phyloP scores from a whole-genome alignment of 2,329 filamentous ascomycete species.

The Neofusicoccum umdonicola region DNA sequence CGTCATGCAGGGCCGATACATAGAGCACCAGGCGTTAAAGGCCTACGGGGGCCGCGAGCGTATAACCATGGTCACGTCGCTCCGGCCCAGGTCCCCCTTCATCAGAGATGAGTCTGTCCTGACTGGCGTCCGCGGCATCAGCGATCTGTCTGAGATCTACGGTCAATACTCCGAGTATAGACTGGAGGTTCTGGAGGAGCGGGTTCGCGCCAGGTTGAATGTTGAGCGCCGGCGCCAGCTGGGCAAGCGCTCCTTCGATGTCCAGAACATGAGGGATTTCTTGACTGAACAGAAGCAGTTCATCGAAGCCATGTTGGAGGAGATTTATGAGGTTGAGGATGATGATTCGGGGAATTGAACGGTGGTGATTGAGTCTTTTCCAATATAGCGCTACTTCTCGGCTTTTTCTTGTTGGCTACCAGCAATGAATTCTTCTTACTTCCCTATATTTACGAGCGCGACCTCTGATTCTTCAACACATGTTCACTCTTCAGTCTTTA shows the following conservation, averaged over 20 bases:
- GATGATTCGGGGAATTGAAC: too few relatives aligned
- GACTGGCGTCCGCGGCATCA: conserved; percentile 37
- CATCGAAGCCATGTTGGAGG: conserved; percentile 25
- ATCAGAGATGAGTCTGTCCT: conserved; percentile 42
- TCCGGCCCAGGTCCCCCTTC: conserved; percentile 41
- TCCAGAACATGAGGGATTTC: conserved; percentile 30
- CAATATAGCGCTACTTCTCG: too few relatives aligned
- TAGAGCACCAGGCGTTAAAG: conserved; percentile 44
- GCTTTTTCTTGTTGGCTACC: too few relatives aligned
- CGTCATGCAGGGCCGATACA: conserved; percentile 48
- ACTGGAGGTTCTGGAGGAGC: conserved; percentile 38
- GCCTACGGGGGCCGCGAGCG: conserved; percentile 45
- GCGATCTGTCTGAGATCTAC: conserved; percentile 39
- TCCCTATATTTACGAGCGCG: too few relatives aligned
- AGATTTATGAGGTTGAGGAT: background rate
- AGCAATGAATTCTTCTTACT: too few relatives aligned
- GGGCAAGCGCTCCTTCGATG: conserved; percentile 19
- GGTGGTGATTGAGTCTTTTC: background rate
- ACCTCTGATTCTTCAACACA: too few relatives aligned
- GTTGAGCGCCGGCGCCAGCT: conserved; percentile 7
- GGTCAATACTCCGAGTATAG: conserved; percentile 40
- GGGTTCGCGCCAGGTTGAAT: conserved; percentile 35
- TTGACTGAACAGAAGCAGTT: conserved; percentile 33
- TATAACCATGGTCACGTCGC: conserved; percentile 49
- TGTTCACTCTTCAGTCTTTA: too few relatives aligned